A percentile compares a stretch with the other conserved stretches of the same genome.
Conservation (phyloP, 495 filamentous ascomycete genomes). For the Neurospora sp. region DNA sequence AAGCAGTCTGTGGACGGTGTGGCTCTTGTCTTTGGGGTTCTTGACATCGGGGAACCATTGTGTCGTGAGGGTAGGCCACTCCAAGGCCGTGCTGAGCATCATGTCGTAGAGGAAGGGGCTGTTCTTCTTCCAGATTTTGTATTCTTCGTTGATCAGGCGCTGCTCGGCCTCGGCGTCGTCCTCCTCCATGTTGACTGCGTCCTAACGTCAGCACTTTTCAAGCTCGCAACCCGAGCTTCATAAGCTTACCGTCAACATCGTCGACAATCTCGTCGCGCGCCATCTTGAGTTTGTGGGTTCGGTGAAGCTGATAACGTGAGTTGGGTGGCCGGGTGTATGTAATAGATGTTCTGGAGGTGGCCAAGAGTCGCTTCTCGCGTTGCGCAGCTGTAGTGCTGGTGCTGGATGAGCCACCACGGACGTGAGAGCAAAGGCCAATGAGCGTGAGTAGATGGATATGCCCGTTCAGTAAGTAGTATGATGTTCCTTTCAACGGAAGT, state of each 20-base stretch:
- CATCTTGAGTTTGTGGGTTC: constrained; percentile 17
- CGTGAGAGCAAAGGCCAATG: background rate
- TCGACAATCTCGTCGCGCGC: constrained; percentile 38
- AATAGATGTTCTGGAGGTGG: background rate
- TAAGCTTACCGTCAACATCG: constrained; percentile 39
- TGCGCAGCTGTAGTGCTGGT: background rate
- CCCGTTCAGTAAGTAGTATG: background rate
- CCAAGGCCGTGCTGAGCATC: constrained; percentile 84
- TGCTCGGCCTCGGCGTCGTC: constrained; percentile 61
- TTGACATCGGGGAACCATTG: constrained; percentile 98
- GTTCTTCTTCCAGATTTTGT: constrained; percentile 99
- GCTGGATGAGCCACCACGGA: background rate
- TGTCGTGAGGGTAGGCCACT: constrained; percentile 95
- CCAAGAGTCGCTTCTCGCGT: background rate
- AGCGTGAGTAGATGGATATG: background rate
- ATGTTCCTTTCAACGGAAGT: background rate
- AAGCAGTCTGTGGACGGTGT: constrained; percentile 80
- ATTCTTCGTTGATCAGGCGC: constrained; percentile 96
- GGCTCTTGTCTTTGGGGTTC: constrained; percentile 71
- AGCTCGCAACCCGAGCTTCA: background rate
- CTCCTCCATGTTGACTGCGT: constrained; percentile 44
- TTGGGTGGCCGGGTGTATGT: background rate
- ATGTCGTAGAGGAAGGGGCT: constrained; percentile 96
- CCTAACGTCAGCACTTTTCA: background rate
- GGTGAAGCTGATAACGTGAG: background rate